Base-by-base conservation (phyloP, 169 alveolate species). In the Plasmodium blacklocki region DNA sequence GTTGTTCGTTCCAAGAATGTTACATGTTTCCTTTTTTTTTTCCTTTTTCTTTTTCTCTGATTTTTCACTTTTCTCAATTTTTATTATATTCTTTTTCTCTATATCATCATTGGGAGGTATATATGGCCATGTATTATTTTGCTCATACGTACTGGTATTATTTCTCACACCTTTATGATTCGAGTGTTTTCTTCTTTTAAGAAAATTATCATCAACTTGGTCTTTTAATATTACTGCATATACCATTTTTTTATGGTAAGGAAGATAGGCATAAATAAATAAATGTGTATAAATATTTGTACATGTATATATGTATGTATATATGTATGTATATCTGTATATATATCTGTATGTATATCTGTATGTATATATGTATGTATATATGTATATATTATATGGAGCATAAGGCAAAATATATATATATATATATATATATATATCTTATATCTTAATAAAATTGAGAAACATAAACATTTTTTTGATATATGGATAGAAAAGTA, bases 161-260 rank as follows among this genome's bases (percentile, higher is more conserved):
- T 68, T 39, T 39, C 8, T 39, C 47, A 39, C 47, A 15, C n/a
- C 4, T 14, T 18, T 12, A 19, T 45, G 32, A n/a, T 43, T 32
- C 2, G 39, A 18, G 58, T 50, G 11, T 71, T 14, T 54, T 43
- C 29, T 19, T 43, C 47, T 59, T 7, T 19, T 9, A 39, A 23
- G 39, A 15, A 18, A 11, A 43, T 68, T 14, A 43, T 39, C 75
- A 68, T 9, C 19, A 47, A 32, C 39, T 45, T 49, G 54, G 32
- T 45, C 12, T 66, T 66, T 78, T 29, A 78, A 49, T 50, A 78
- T 66, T 26, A 78, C 54, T 29, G 89, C 89, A 70, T 78, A 78
- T 43, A 78, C 89, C 89, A 78, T 78, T 78, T 78, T 78, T 45
- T 56, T 54, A 59, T 39, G 58, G 60, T 39, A 52, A 39, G 68